These are phyloP conservation scores for Apiospora aurea DNA, from an alignment of 2,329 filamentous ascomycete species.

Conservation along the genomic window DNA sequence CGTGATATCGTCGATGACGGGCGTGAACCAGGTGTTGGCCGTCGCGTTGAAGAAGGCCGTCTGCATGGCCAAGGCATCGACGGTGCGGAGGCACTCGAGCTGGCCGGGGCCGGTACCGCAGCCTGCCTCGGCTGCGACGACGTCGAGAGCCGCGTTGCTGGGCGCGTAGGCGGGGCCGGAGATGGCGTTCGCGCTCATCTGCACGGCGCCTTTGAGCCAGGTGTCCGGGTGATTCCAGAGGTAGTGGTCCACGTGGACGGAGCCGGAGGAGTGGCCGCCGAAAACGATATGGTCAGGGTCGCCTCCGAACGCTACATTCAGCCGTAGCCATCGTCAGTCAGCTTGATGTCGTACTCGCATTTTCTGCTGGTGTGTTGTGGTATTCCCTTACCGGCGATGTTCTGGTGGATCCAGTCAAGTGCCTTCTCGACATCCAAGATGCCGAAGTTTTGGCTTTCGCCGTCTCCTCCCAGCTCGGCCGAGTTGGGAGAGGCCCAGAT, in stretches of 20 bases:
- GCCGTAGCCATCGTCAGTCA: slow-evolving; percentile 15
- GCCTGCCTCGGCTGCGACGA: slow-evolving; percentile 46
- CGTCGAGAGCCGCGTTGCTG: slow-evolving; percentile 45
- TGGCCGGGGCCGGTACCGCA: slow-evolving; percentile 43
- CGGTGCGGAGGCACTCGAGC: slow-evolving; percentile 46
- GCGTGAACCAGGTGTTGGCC: slow-evolving; percentile 51
- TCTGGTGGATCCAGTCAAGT: slow-evolving; percentile 49
- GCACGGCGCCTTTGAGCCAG: slow-evolving; percentile 46
- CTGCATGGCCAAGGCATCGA: slow-evolving; percentile 40
- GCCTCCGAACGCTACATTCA: slow-evolving; percentile 48
- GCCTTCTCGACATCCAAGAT: slow-evolving; percentile 47
- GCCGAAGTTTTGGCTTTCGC: slow-evolving; percentile 41
- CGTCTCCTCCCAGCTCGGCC: slow-evolving; percentile 40
- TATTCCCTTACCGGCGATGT: slow-evolving; percentile 39
- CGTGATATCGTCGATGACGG: slow-evolving; percentile 45
- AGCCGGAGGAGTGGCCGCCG: slow-evolving; percentile 49
- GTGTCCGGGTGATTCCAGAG: slow-evolving; percentile 49
- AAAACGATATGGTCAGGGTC: slow-evolving; percentile 54
- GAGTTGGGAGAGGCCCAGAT: slow-evolving; percentile 54
- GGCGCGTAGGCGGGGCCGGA: slow-evolving; percentile 50
- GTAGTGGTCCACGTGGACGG: slow-evolving; percentile 49
- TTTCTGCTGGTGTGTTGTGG: not conserved
- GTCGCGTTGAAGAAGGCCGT: slow-evolving; percentile 44
- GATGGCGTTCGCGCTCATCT: slow-evolving; percentile 52
- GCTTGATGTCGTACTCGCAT: not conserved